These are phyloP conservation scores for Citrus cavaleriei DNA, from an alignment of 345 rosid species.

Conservation along the genomic window DNA sequence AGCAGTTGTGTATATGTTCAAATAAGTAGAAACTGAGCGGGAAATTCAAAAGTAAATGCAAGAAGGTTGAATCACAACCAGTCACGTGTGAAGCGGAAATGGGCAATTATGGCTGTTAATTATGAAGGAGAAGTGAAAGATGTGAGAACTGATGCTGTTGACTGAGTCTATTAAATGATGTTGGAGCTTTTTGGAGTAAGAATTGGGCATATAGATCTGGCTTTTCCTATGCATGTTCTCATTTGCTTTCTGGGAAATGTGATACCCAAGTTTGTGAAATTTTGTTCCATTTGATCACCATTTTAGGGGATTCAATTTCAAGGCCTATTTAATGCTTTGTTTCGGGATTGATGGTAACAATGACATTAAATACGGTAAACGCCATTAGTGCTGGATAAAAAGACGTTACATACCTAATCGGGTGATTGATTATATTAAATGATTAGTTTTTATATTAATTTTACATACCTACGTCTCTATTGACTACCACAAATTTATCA, in stretches of 20 bases:
- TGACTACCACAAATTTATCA: no score
- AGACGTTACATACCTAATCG: background rate
- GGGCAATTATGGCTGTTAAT: background rate
- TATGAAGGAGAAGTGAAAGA: background rate
- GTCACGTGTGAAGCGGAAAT: background rate
- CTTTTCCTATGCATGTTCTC: background rate
- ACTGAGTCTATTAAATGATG: slow-evolving; percentile 22
- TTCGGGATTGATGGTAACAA: background rate
- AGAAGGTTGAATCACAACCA: no score
- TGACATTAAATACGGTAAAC: background rate
- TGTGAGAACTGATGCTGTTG: slow-evolving; percentile 5
- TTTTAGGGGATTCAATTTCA: background rate
- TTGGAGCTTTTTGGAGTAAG: slow-evolving; percentile 1
- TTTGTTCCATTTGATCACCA: background rate
- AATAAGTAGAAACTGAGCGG: slow-evolving; percentile 10
- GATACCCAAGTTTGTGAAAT: background rate
- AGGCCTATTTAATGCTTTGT: background rate
- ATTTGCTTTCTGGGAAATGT: background rate
- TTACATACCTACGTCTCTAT: no score
- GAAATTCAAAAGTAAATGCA: slow-evolving; percentile 17
- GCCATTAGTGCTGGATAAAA: background rate
- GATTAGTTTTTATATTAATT: no score
- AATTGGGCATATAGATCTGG: background rate
- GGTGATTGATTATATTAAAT: no score
- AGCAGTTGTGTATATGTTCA: background rate